A percentile compares a stretch with the other conserved stretches of the same genome.
phyloP scores from a whole-genome alignment of 2,329 filamentous ascomycete genomes.

The Alternaria arbusti region DNA sequence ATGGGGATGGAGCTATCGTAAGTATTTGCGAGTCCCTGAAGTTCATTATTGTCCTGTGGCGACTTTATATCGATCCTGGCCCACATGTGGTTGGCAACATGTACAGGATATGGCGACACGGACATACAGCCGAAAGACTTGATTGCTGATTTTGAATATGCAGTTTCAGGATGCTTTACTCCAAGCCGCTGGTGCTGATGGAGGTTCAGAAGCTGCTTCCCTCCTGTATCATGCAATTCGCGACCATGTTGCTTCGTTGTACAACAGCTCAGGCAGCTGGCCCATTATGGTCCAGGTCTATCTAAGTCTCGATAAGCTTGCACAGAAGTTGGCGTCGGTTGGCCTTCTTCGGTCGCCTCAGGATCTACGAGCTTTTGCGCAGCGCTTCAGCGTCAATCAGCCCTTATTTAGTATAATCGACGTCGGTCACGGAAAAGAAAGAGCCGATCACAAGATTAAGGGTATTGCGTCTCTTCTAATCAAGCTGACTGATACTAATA shows the following conservation, averaged over 20 bases:
- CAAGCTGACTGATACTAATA: constrained; percentile 9
- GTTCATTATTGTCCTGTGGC: neutral
- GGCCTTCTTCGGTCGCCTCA: constrained; percentile 49
- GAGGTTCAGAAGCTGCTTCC: constrained; percentile 56
- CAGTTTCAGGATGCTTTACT: constrained; percentile 56
- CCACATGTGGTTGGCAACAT: neutral
- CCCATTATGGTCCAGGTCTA: constrained; percentile 56
- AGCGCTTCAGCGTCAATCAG: constrained; percentile 53
- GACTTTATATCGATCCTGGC: neutral
- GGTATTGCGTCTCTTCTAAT: constrained; percentile 27
- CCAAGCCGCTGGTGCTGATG: constrained; percentile 47
- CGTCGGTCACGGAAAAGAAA: constrained; percentile 55
- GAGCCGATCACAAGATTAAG: constrained; percentile 56
- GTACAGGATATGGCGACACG: neutral
- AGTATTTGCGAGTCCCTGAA: constrained; percentile 17
- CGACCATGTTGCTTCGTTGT: constrained; percentile 49
- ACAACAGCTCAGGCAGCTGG: constrained; percentile 52
- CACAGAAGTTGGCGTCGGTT: constrained; percentile 50
- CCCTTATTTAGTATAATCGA: constrained; percentile 57
- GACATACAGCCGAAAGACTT: neutral
- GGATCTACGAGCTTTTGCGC: constrained; percentile 52
- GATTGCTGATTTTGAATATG: neutral
- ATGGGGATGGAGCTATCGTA: constrained; percentile 58
- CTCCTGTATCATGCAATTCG: constrained; percentile 51
- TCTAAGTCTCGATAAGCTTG: constrained; percentile 55